Evolutionary conservation across 192 early-diverging fungal genomes (phyloP), one percentile per base, ranked within the genome.

Genomic region (Coemansia javaensis): DNA sequence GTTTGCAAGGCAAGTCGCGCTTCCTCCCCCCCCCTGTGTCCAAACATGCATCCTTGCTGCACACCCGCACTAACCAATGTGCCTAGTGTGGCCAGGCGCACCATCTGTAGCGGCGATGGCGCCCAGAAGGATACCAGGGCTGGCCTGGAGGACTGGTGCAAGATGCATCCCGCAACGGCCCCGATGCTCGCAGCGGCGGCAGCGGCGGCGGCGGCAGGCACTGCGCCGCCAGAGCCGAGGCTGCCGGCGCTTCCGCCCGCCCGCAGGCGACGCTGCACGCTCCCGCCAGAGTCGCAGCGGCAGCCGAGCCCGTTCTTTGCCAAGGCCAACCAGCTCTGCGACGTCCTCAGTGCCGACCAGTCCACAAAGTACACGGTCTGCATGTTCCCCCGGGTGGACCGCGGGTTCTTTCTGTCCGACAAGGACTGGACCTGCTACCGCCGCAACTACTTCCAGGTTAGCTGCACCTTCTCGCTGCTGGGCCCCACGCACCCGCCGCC

Each of bases 391-490:
- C 90, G 90, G 31, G 83, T 98, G 32, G 93, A 95, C 56, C 82
- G 90, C 23, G 93, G 93, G 12, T 97, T 97, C 69, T 94, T 95
- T 46, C 64, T 94, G 34, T 85, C 93, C 2, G 82, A 85, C 30
- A 79, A 77, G 40, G 89, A 90, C 47, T 97, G 93, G 93, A 92
- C 92, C 2, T 94, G 93, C 50, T 97, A 97, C 61, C 80, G 93
- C 6, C 82, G 92, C 55, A 97, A 97, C 63, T 97, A 94, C 67
- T 94, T 94, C 39, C 90, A 94, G 53, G 78, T 97, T 14, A 75
- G 71, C 47, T 53, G 71, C 51, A 40, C 55, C 5, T 63, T 75
- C 18, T 47, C 50, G 18, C 51, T 75, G 3, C 27, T 44, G 5
- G 79, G 75, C 12, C 16, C 46, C 11, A 59, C 16, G 69, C 62